Evolutionary conservation across 805 yeast genomes (phyloP), one percentile per base, ranked within the genome.

Genomic region (Pichia californica): DNA sequence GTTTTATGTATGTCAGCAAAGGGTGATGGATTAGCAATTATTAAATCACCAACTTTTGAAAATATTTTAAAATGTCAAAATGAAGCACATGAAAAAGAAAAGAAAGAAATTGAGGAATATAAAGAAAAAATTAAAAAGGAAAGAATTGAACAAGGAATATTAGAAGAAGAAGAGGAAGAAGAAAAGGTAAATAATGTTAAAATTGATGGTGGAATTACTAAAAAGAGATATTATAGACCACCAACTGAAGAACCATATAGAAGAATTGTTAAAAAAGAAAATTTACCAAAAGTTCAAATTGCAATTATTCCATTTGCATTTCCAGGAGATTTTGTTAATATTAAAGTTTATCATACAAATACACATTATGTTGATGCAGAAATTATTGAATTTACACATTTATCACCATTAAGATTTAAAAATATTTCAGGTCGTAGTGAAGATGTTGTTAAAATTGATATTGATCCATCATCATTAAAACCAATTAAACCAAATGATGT

Each of bases 21-120:
- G 49, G 98, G 98, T 43, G 95, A 88, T 49, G 97, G 97, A 1
- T 54, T 91, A 19, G 95, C 85, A 0, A 47, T 88, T 5, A 71
- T 84, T 38, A 65, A 71, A 5, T 79, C 80, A 52, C 89, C 93
- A 1, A 74, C 69, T 7, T 26, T 25, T 29, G 52, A 46, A 46
- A 36, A 28, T 5, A 36, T 69, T 66, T 15, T 43, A 16, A 29
- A 43, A 41, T 35, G 37, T 25, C 52, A 49, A 43, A 36, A 38
- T 11, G 35, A 23, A 13, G 43, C 46, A 15, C 39, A 47, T 27
- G 46, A 49, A 26, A 27, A 36, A 13, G 49, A 49, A 34, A 25
- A 38, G 15, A 31, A 37, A 13, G 43, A 38, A 32, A 27, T 40
- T 31, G 27, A 28, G 14, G 38, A 31, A 14, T 9, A 9, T 5